Evolutionary conservation across 176 grass and related monocot species (phyloP).

Genomic region (Aechmea fasciata): DNA sequence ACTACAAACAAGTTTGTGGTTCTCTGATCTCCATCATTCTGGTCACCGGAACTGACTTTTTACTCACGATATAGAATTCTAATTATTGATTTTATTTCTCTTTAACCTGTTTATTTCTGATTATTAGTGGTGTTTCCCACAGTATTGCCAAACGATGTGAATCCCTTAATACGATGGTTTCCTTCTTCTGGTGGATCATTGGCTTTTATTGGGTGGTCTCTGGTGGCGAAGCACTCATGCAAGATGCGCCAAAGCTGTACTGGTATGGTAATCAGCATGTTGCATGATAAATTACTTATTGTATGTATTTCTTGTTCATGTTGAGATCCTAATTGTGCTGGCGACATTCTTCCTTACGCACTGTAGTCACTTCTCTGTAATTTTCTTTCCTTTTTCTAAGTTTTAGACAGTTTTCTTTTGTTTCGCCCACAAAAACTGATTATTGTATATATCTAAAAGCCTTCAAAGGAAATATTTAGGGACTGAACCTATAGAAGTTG

Average conservation of each 20-base stretch:
- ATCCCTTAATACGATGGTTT: constrained; percentile 86
- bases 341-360: too few species aligned
- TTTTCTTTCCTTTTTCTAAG: constrained; percentile 1
- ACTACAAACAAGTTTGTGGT: background rate
- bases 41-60: background rate
- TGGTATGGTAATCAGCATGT: constrained; percentile 32
- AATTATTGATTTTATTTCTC: background rate
- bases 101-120: background rate
- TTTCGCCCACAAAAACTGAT: constrained; percentile 8
- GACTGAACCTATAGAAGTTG: too few species aligned
- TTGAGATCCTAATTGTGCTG: background rate
- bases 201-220: constrained; percentile 87
- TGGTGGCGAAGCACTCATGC: constrained; percentile 63
- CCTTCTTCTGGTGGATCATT: constrained; percentile 89
- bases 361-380: background rate
- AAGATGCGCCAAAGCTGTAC: constrained; percentile 63
- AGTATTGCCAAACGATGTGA: constrained; percentile 68
- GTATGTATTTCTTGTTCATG: background rate
- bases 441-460: too few species aligned
- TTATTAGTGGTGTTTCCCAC: background rate
- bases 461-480: too few species aligned
- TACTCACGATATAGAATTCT: background rate
- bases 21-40: background rate
- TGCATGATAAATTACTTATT: background rate
- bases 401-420: constrained; percentile 4